Evolutionary conservation across 2,329 filamentous ascomycete genomes (phyloP), one percentile per base, ranked within the genome.

Genomic region (Clarireedia hainanense): DNA sequence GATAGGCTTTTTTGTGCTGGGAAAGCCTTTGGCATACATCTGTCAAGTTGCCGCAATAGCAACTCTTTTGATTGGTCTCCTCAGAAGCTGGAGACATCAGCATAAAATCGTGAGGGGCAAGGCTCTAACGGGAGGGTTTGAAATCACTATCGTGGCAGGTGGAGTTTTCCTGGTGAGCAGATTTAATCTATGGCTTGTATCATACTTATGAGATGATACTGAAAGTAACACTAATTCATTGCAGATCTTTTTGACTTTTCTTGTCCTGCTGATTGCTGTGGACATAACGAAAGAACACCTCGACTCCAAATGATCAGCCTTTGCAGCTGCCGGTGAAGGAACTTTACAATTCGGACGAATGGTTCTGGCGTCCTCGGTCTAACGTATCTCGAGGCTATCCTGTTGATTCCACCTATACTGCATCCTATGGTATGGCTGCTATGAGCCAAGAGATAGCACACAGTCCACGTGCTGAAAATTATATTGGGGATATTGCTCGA

Each of bases 11-110:
- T 80, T 75, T 57, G 69, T 76, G 10, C 71, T 87, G 2, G 84
- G 84, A 2, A 78, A 79, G 55, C 84, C 86, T 0, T 69, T 90
- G 4, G 69, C 75, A 3, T 69, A 66, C 10, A 65, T 72, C 5
- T 75, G 75, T 53, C 74, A 74, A 50, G 62, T 60, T 2, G 70
- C 71, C 34, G 73, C 75, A 4, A 71, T 76, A 1, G 67, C 67
- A 49, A 63, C 60, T 20, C 68, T 77, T 0, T 30, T 77, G 0
- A 61, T 85, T n/a, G 84, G 83, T 1, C 75, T 76, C 1, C 73
- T 75, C 59, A 74, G 83, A 26, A 84, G 81, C 62, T 86, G 78
- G 76, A 75, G 77, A 56, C 76, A 83, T 61, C 83, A 86, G 67
- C 74, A 74, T 64, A 80, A 79, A 0, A 77, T 86, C 58, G 69